A percentile compares a stretch with the other conserved stretches of the same genome.
These are phyloP conservation scores for Monilinia fructicola DNA, from an alignment of 2,329 filamentous ascomycete genomes.

Conservation along the genomic window DNA sequence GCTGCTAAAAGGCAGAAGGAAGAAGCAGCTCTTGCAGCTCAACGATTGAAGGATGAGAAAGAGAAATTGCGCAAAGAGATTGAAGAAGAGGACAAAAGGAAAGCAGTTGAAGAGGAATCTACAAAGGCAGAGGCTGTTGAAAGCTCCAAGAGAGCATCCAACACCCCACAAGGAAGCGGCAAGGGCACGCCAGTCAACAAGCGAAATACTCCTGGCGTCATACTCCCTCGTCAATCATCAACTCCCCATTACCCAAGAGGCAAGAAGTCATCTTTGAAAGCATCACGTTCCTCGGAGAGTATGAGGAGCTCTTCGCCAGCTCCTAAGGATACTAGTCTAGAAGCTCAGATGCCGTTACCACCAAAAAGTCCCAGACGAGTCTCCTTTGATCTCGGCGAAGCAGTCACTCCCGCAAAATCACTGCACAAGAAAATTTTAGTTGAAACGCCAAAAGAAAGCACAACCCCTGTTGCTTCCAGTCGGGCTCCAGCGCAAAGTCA, in stretches of 20 bases:
- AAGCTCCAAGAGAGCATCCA: slow-evolving; percentile 2
- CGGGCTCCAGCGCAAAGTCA: slow-evolving; percentile 3
- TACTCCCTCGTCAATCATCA: slow-evolving; percentile 30
- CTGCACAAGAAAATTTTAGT: slow-evolving; percentile 13
- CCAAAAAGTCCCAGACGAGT: slow-evolving; percentile 25
- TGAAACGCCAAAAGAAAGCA: neutral
- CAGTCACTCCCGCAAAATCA: slow-evolving; percentile 18
- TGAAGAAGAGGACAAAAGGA: slow-evolving; percentile 29
- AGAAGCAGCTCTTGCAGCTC: slow-evolving; percentile 23
- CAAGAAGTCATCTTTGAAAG: slow-evolving; percentile 34
- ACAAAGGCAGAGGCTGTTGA: slow-evolving; percentile 4
- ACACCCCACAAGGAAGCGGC: slow-evolving; percentile 8
- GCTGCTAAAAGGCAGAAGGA: slow-evolving; percentile 24
- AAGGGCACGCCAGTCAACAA: slow-evolving; percentile 23
- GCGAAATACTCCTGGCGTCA: slow-evolving; percentile 22
- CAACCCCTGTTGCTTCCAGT: slow-evolving; percentile 12
- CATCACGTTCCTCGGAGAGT: slow-evolving; percentile 29
- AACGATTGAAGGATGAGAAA: slow-evolving; percentile 29
- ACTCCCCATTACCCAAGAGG: slow-evolving; percentile 35
- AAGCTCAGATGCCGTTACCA: slow-evolving; percentile 32
- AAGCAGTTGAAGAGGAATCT: slow-evolving; percentile 16
- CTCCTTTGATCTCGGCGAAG: slow-evolving; percentile 30
- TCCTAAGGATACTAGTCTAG: slow-evolving; percentile 29
- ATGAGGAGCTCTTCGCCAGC: slow-evolving; percentile 31
- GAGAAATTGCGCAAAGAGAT: slow-evolving; percentile 22